These are phyloP conservation scores for Paramecium tetraurelia DNA, from an alignment of 73 alveolate genomes.

Conservation along the genomic window DNA sequence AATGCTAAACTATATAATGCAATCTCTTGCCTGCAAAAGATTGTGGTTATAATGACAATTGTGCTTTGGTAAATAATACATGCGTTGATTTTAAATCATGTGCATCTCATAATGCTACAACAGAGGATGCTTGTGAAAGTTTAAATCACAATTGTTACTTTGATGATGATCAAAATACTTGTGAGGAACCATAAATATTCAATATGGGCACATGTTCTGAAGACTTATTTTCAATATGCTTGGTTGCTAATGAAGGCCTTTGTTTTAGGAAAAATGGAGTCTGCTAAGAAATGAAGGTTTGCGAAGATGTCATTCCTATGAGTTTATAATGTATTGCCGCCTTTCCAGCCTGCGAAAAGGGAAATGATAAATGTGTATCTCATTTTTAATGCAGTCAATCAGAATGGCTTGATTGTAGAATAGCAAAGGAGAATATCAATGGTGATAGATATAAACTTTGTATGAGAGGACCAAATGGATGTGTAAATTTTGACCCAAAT, in stretches of 20 bases:
- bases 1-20: not conserved
- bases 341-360: not conserved
- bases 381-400: not conserved
- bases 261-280: not conserved
- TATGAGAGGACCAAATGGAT: not conserved
- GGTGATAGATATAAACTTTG: not conserved
- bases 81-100: not conserved
- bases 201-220: not conserved
- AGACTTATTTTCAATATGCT: not conserved
- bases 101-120: not conserved
- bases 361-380: not conserved
- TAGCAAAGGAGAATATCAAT: not conserved
- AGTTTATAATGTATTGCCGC: not conserved
- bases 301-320: not conserved
- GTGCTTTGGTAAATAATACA: not conserved
- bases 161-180: not conserved
- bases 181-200: not conserved
- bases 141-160: not conserved
- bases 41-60: not conserved
- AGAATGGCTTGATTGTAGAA: not conserved
- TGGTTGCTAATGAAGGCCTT: not conserved
- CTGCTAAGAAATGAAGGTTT: not conserved
- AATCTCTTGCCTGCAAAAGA: not conserved
- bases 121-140: not conserved
- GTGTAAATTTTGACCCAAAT: not conserved